Conservation (phyloP, 345 rosid genomes). For the Arabis hirsuta region DNA sequence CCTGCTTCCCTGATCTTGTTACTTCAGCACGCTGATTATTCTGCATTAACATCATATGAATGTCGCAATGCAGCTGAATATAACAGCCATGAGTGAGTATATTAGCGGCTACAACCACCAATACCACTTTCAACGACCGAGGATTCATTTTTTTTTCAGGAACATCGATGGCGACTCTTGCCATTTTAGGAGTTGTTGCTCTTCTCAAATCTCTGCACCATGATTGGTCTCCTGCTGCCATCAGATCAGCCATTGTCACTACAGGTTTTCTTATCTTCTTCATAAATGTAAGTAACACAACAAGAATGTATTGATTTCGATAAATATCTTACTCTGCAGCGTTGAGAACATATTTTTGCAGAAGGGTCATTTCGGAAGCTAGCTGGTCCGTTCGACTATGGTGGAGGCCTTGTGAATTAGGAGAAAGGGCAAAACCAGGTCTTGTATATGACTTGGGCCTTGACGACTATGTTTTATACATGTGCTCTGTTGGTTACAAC, state of each 20-base stretch:
- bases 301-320: no score
- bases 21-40: no score
- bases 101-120: conserved; percentile 45
- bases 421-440: conserved; percentile 56
- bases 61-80: conserved; percentile 45
- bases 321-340: no score
- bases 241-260: conserved; percentile 56
- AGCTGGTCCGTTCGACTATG: conserved; percentile 58
- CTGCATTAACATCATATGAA: neutral
- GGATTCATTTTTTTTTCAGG: conserved; percentile 44
- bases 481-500: conserved; percentile 52
- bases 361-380: conserved; percentile 43
- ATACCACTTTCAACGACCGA: conserved; percentile 23
- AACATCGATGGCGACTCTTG: conserved; percentile 55
- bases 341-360: conserved; percentile 33
- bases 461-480: conserved; percentile 51
- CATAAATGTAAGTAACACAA: no score
- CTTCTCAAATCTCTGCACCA: conserved; percentile 47
- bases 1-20: no score
- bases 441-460: conserved; percentile 58
- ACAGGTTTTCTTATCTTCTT: conserved; percentile 46
- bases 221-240: conserved; percentile 55
- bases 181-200: conserved; percentile 49
- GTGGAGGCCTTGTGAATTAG: conserved; percentile 69
- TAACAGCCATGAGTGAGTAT: conserved; percentile 55